phyloP scores from a whole-genome alignment of 2,329 filamentous ascomycete genomes.

The Curvularia eragrostidis region DNA sequence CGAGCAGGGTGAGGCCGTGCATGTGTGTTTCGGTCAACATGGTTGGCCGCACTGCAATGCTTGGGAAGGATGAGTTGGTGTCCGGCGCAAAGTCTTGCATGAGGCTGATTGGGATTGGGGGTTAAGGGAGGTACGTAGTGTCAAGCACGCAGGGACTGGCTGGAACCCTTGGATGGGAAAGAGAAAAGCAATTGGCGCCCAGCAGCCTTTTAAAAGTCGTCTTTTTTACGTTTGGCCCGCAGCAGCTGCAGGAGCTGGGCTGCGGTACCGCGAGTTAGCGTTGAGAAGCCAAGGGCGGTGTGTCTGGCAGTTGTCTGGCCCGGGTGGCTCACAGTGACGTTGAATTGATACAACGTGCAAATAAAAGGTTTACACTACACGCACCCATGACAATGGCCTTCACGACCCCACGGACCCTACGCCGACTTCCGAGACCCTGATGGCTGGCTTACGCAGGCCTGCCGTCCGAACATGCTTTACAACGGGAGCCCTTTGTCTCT shows the following conservation, averaged over 20 bases:
- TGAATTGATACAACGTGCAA: constrained; percentile 10
- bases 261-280: background rate
- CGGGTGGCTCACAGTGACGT: constrained; percentile 11
- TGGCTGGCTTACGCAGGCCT: background rate
- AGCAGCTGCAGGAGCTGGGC: background rate
- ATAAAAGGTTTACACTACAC: background rate
- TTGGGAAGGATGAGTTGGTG: background rate
- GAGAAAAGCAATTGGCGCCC: background rate
- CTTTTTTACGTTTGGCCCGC: background rate
- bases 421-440: background rate
- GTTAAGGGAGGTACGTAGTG: background rate
- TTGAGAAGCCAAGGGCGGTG: constrained; percentile 1
- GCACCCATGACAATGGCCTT: background rate
- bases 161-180: background rate
- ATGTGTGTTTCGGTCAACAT: constrained; percentile 8
- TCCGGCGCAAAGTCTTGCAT: constrained; percentile 3
- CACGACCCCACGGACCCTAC: background rate
- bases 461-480: background rate
- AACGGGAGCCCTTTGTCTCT: too few species aligned
- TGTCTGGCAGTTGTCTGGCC: background rate
- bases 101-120: background rate
- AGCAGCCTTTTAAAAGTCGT: background rate
- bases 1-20: constrained; percentile 18
- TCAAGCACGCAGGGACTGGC: background rate
- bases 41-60: background rate